These are phyloP conservation scores for Protomyces inouyei DNA, from an alignment of 1,139 yeast genomes.

Conservation along the genomic window DNA sequence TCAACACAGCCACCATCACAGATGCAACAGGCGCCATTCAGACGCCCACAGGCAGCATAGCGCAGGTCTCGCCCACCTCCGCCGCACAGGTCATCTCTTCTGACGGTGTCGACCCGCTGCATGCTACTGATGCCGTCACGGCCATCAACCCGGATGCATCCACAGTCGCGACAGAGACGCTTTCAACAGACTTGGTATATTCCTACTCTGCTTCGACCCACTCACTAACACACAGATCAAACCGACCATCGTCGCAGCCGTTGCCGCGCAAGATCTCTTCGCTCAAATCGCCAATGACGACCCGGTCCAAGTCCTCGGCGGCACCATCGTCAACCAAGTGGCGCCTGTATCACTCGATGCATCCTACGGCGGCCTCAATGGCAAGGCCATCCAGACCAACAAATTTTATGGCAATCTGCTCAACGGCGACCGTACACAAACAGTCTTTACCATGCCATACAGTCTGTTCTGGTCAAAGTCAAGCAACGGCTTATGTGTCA, in stretches of 20 bases:
- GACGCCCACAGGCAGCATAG: background rate
- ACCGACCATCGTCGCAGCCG: slow-evolving; percentile 24
- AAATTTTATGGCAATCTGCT: slow-evolving; percentile 65
- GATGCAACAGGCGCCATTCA: slow-evolving; percentile 14
- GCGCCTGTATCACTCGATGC: background rate
- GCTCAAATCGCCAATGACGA: slow-evolving; percentile 26
- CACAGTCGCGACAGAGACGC: background rate
- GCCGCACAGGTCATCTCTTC: background rate
- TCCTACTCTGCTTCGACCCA: background rate
- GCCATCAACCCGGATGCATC: slow-evolving; percentile 5
- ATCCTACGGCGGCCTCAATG: slow-evolving; percentile 2
- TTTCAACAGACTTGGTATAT: slow-evolving; percentile 2
- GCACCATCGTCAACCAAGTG: slow-evolving; percentile 5
- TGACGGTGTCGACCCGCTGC: background rate
- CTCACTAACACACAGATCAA: slow-evolving; percentile 5
- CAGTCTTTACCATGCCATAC: slow-evolving; percentile 58
- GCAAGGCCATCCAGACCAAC: slow-evolving; percentile 51
- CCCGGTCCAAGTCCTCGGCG: slow-evolving; percentile 18
- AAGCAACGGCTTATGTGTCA: slow-evolving; percentile 55
- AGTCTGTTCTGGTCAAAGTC: slow-evolving; percentile 51
- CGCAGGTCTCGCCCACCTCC: slow-evolving; percentile 1
- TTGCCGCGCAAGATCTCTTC: slow-evolving; percentile 14
- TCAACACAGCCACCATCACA: slow-evolving; percentile 20
- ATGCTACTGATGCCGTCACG: slow-evolving; percentile 5
- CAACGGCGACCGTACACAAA: slow-evolving; percentile 50